These are phyloP conservation scores for Xylaria sp. DNA, from an alignment of 2,329 filamentous ascomycete species.

Conservation along the genomic window DNA sequence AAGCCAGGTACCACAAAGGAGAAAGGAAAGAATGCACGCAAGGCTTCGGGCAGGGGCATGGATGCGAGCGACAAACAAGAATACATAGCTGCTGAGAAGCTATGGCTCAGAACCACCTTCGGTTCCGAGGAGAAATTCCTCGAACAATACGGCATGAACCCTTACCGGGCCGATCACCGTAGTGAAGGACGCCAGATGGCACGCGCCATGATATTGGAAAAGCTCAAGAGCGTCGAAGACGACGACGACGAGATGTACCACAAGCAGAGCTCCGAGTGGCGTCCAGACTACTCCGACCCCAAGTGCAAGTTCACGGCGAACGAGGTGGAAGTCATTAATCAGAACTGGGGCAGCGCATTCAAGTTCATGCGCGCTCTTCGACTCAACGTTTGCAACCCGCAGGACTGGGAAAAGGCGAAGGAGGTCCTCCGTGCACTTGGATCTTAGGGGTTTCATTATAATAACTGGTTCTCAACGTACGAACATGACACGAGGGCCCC, in stretches of 20 bases:
- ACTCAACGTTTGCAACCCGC: not conserved
- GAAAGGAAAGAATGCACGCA: not conserved
- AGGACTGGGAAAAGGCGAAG: not conserved
- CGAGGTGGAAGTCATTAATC: not conserved
- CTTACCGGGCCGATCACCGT: not conserved
- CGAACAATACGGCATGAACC: not conserved
- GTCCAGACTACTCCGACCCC: not conserved
- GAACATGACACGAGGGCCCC: too few species aligned
- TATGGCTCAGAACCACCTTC: not conserved
- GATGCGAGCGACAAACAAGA: not conserved
- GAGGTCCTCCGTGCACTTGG: not conserved
- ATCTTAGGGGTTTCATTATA: not conserved
- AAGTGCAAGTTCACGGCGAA: not conserved
- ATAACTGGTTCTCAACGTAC: not conserved
- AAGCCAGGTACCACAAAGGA: not conserved
- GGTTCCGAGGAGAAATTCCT: not conserved
- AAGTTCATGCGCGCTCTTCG: not conserved
- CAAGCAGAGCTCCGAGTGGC: not conserved
- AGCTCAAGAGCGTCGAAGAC: not conserved
- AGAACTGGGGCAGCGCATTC: not conserved
- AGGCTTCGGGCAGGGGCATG: not conserved
- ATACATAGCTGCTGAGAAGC: not conserved
- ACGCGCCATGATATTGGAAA: not conserved
- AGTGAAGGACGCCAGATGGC: conserved; percentile 1
- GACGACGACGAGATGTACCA: not conserved